phyloP scores from a whole-genome alignment of 495 filamentous ascomycete genomes.

The Extremus antarcticus region DNA sequence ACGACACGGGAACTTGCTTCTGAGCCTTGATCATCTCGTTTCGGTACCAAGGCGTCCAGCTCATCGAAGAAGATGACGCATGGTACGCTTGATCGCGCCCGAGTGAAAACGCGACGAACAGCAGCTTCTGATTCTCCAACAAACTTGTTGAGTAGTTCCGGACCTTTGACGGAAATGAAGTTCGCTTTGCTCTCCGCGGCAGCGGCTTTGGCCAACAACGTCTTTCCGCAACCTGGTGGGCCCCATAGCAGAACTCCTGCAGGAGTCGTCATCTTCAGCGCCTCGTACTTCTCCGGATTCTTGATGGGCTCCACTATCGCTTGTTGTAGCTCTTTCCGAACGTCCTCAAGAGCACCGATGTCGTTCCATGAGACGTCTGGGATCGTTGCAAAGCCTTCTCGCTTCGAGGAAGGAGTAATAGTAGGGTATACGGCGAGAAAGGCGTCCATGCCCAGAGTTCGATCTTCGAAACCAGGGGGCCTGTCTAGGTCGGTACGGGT shows the following conservation, averaged over 20 bases:
- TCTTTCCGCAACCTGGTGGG: conserved; percentile 94
- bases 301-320: conserved; percentile 91
- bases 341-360: conserved; percentile 71
- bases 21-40: conserved; percentile 66
- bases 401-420: conserved; percentile 86
- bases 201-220: conserved; percentile 88
- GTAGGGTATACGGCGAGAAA: conserved; percentile 69
- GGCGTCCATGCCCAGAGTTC: conserved; percentile 47
- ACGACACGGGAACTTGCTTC: conserved; percentile 84
- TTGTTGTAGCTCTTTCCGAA: conserved; percentile 72
- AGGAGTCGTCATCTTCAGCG: conserved; percentile 76
- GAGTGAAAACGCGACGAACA: conserved; percentile 82
- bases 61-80: conserved; percentile 99
- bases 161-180: conserved; percentile 96
- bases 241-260: conserved; percentile 94
- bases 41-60: conserved; percentile 81
- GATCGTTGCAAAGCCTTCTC: conserved; percentile 93
- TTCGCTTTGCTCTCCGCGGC: conserved; percentile 92
- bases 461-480: conserved; percentile 17
- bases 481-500: conserved; percentile 18
- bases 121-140: conserved; percentile 92
- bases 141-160: conserved; percentile 87
- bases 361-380: conserved; percentile 94
- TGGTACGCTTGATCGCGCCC: conserved; percentile 74
- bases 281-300: conserved; percentile 64